These are phyloP conservation scores for Closterium sp. DNA, from an alignment of 139 green algal species.

Conservation along the genomic window DNA sequence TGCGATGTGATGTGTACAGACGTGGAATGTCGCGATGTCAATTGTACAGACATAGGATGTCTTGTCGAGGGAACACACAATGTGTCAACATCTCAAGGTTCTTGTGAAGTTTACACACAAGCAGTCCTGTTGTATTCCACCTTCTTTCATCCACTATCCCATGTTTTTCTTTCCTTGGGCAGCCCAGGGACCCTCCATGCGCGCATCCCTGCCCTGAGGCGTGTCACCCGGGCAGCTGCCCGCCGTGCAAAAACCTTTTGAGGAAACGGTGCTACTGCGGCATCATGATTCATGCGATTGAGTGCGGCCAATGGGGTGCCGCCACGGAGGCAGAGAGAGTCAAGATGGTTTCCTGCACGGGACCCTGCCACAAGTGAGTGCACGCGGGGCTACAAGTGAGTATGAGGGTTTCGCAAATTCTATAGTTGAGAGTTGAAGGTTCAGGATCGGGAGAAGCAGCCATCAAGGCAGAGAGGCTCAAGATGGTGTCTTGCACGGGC, in stretches of 20 bases:
- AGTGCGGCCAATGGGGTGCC: constrained; percentile 15
- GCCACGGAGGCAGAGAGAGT: background rate
- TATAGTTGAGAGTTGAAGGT: too few species aligned
- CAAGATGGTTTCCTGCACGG: constrained; percentile 31
- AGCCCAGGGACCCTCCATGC: constrained; percentile 32
- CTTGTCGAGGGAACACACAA: too few species aligned
- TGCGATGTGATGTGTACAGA: too few species aligned
- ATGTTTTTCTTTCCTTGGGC: background rate
- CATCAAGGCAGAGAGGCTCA: too few species aligned
- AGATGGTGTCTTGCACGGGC: constrained; percentile 28
- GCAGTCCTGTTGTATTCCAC: background rate
- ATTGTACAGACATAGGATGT: too few species aligned
- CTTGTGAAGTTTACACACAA: background rate
- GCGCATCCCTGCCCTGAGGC: constrained; percentile 18
- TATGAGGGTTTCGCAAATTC: too few species aligned
- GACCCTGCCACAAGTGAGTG: constrained; percentile 31
- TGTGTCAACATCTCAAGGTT: too few species aligned
- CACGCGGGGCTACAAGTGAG: too few species aligned
- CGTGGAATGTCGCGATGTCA: too few species aligned
- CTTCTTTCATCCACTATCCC: background rate
- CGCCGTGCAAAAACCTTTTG: constrained; percentile 17
- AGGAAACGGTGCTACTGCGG: constrained; percentile 38
- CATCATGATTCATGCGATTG: constrained; percentile 8
- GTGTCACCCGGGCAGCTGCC: constrained; percentile 37
- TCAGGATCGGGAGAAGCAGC: too few species aligned